Evolutionary conservation across 306 rosid species (phyloP), one percentile per base, ranked within the genome.

Genomic region (Dryas alaskensis): DNA sequence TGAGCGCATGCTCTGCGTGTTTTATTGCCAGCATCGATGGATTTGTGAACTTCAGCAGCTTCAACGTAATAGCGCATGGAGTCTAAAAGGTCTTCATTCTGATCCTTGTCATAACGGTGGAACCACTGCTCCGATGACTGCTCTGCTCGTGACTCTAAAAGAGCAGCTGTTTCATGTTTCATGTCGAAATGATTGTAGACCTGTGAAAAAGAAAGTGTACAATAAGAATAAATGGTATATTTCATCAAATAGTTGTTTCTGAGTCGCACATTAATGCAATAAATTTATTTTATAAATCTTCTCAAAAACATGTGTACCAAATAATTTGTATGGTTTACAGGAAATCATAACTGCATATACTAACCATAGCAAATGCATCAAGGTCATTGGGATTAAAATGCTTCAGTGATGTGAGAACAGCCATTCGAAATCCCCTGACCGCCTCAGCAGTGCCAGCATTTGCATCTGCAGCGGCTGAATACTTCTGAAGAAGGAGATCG

Each of bases 401-500:
- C 94, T 93, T 91, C 78, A 94, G 87, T 48, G 98, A 86, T 82
- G 97, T 94, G 61, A 94, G 97, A 79, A 94, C 98, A 60, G 98
- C 96, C 92, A 94, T 94, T 57, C 97, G 87, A 80, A 94, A 91
- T 67, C 98, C 95, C 79, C 98, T 84, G 80, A 91, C 87, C 70
- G 96, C 92, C 83, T 93, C 94, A 82, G 97, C 97, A 37, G 88
- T 87, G 77, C 92, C 83, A 19, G 90, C 48, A 74, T 86, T 89
- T 69, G 90, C 81, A 67, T 87, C 96, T 66, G 94, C 94, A 69
- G 97, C 96, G 76, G 98, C 91, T 62, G 98, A 88, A 70, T 85
- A 90, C 87, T 93, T 93, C 82, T 89, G 97, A 85, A 93, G 98
- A 78, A 93, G 98, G 75, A 93, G 94, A 83, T 91, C 97, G 80